phyloP scores from a whole-genome alignment of 179 eudicot species.

The Beta lomatogona region DNA sequence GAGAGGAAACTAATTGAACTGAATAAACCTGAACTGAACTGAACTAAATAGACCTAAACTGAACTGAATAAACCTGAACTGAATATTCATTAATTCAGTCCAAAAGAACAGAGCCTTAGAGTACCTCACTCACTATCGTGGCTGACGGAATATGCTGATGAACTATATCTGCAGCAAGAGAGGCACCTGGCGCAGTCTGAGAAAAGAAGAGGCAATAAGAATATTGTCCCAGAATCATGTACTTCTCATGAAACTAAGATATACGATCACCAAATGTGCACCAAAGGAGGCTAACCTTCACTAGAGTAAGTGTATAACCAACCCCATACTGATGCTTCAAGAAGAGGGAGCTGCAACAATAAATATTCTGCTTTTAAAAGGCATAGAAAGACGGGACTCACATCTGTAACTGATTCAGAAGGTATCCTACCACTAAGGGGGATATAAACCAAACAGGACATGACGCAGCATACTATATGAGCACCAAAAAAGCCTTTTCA shows the following conservation, averaged over 20 bases:
- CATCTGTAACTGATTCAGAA: not conserved
- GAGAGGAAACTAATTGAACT: too few relatives aligned
- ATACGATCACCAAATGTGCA: constrained; percentile 1
- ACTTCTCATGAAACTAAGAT: constrained; percentile 12
- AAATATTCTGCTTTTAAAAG: constrained; percentile 25
- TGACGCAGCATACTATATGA: not conserved
- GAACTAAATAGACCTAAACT: too few relatives aligned
- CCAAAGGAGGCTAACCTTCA: constrained; percentile 59
- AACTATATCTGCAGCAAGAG: constrained; percentile 87
- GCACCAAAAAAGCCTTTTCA: too few relatives aligned
- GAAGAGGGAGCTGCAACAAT: constrained; percentile 75
- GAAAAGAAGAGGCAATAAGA: constrained; percentile 21
- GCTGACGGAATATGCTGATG: constrained; percentile 90
- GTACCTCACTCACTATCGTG: constrained; percentile 84
- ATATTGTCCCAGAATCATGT: constrained; percentile 1
- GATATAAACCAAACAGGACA: not conserved
- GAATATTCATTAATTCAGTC: too few relatives aligned
- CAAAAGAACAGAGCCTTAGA: too few relatives aligned
- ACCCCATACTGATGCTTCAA: constrained; percentile 97
- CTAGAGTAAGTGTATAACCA: constrained; percentile 97
- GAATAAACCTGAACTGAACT: too few relatives aligned
- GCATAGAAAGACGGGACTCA: not conserved
- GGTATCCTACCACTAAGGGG: not conserved
- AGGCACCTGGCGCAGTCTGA: constrained; percentile 81
- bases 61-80: too few relatives aligned